Base-by-base conservation (phyloP, 1,284 basidiomycete genomes). In the Cutaneotrichosporon spelunceum region DNA sequence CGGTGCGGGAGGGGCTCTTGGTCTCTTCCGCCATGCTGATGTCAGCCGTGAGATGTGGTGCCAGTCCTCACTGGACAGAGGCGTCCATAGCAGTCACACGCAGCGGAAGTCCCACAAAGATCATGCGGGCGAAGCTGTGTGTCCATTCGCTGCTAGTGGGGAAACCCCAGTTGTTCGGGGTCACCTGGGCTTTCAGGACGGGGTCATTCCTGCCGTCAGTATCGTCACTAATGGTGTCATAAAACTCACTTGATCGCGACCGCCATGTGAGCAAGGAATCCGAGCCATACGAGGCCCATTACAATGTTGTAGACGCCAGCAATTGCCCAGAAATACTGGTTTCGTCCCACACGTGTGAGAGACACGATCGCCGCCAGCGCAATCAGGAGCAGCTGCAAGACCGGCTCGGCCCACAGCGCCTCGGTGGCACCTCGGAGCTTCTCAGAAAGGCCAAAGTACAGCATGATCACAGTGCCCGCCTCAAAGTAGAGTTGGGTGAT, bases 21-120 rank as follows among this genome's bases (percentile, higher is more conserved):
- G 52, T 53, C 52, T 53, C 52, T 34, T 53, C 52, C 2, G 52
- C 52, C 52, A 53, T 53, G 34, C 42, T 44, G 42, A 44, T 5
- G 11, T 44, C 3, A 21, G 19, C n/a, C n/a, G n/a, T n/a, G n/a
- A n/a, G n/a, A 13, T 36, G 11, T 36, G 34, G 3, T 3, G 6
- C 8, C 7, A 44, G 5, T 5, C n/a, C 42, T n/a, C 42, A 44
- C 42, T 53, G 52, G 21, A 36, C 34, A 4, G 33, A 23, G 13
- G n/a, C 9, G 27, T 53, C 52, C 2, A 53, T 23, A 6, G 52
- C 52, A 3, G 24, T 53, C 19, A 53, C 13, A 8, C 26, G 23
- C 34, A 39, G 9, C 8, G 52, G 52, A 16, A 53, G 30, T 2
- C 52, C 52, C 19, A 53, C 8, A 14, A 53, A 53, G 10, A 53